Conservation (phyloP, 495 filamentous ascomycete species). For the Staphylotrichum longicolle region DNA sequence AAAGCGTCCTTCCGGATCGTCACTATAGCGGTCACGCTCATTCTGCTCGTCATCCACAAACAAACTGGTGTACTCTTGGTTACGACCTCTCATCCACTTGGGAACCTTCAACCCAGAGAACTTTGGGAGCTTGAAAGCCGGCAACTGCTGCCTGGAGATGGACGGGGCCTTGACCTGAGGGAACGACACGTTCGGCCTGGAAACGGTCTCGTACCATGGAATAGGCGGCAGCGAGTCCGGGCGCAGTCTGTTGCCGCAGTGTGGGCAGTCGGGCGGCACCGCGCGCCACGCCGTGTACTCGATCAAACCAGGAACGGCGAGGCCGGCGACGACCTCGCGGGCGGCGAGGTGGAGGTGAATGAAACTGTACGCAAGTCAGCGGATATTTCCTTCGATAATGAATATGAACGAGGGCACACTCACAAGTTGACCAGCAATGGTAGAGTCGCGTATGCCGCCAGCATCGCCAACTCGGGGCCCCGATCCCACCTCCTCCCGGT, state of each 20-base stretch:
- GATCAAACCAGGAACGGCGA: constrained; percentile 38
- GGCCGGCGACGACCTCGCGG: constrained; percentile 39
- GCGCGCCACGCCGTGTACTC: constrained; percentile 40
- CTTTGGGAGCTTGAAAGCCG: constrained; percentile 14
- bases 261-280: constrained; percentile 41
- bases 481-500: constrained; percentile 14
- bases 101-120: constrained; percentile 33
- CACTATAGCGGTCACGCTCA: constrained; percentile 25
- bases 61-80: constrained; percentile 24
- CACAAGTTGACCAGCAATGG: constrained; percentile 44
- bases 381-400: not conserved
- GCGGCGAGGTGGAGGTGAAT: constrained; percentile 42
- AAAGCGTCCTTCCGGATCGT: constrained; percentile 22
- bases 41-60: constrained; percentile 33
- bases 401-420: not conserved
- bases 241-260: constrained; percentile 40
- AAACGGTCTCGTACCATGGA: constrained; percentile 40
- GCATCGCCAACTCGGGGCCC: constrained; percentile 36
- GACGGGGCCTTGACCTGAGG: constrained; percentile 19
- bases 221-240: constrained; percentile 33
- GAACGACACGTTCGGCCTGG: constrained; percentile 23
- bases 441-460: constrained; percentile 43
- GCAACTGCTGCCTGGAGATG: constrained; percentile 7
- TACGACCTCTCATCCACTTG: constrained; percentile 29
- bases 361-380: constrained; percentile 24